A percentile compares a stretch with the other conserved stretches of the same genome.
Conservation (phyloP, 2,329 filamentous ascomycete genomes). For the Epichloe elymi region DNA sequence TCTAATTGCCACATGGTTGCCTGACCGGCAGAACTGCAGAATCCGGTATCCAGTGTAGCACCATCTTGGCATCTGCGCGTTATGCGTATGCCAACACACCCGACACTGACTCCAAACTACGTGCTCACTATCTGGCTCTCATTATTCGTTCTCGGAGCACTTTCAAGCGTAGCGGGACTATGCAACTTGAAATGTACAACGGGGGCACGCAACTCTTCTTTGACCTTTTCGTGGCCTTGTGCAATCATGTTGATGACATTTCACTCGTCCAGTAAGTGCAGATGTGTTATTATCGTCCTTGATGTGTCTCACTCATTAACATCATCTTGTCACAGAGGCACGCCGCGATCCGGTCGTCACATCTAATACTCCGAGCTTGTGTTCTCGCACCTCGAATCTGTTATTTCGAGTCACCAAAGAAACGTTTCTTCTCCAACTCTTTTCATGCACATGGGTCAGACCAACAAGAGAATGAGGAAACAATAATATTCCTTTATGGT, state of each 20-base stretch:
- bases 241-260: constrained; percentile 73
- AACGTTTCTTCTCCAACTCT: background rate
- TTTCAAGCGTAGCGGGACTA: constrained; percentile 87
- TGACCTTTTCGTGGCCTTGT: constrained; percentile 84
- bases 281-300: background rate
- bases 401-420: background rate
- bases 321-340: constrained; percentile 16
- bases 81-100: constrained; percentile 84
- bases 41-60: constrained; percentile 70
- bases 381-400: background rate
- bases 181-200: constrained; percentile 88
- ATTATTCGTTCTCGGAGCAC: constrained; percentile 80
- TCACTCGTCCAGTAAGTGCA: constrained; percentile 39
- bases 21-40: constrained; percentile 27
- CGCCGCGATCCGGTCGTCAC: constrained; percentile 35
- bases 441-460: background rate
- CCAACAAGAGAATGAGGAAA: background rate
- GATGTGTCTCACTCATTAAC: background rate
- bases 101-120: constrained; percentile 77
- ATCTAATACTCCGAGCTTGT: constrained; percentile 12
- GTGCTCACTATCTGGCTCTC: constrained; percentile 81
- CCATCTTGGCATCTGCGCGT: constrained; percentile 74
- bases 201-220: constrained; percentile 79
- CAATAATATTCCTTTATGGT: background rate
- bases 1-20: background rate